Evolutionary conservation across 176 grass and related monocot species (phyloP).

Genomic region (Carex cristatella): DNA sequence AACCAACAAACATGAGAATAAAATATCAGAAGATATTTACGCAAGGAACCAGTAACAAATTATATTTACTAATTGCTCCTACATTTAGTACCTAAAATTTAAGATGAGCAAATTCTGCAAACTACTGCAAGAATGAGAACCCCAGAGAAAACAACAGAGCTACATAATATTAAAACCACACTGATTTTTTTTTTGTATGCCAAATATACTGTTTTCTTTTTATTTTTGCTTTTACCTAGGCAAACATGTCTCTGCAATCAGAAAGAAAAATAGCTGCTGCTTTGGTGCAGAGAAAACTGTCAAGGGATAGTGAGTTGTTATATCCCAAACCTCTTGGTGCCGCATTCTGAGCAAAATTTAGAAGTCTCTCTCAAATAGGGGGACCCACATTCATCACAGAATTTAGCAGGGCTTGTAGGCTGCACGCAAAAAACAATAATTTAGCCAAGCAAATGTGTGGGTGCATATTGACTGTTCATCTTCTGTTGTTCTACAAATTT

Average conservation of each 20-base stretch:
- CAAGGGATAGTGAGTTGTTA: constrained; percentile 2
- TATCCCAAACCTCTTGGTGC: constrained; percentile 78
- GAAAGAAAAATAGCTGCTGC: background rate
- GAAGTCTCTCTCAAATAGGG: constrained; percentile 82
- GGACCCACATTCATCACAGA: constrained; percentile 84
- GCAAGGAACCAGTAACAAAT: background rate
- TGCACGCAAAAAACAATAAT: constrained; percentile 30
- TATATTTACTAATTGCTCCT: background rate
- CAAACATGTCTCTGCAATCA: background rate
- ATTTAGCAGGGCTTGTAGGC: constrained; percentile 76
- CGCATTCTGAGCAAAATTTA: constrained; percentile 90
- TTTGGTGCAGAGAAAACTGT: constrained; percentile 8
- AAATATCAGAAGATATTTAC: background rate
- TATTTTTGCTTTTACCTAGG: background rate
- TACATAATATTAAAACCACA: background rate
- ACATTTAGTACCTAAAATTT: background rate
- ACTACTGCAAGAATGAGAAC: background rate
- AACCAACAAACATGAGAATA: background rate
- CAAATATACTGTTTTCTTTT: background rate
- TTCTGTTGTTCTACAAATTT: background rate
- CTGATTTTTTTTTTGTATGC: background rate
- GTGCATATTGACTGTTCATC: background rate
- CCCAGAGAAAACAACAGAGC: background rate
- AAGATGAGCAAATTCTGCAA: background rate
- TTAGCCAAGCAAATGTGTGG: background rate